Base-by-base conservation (phyloP, 179 eudicot genomes). In the Spergularia azorica region DNA sequence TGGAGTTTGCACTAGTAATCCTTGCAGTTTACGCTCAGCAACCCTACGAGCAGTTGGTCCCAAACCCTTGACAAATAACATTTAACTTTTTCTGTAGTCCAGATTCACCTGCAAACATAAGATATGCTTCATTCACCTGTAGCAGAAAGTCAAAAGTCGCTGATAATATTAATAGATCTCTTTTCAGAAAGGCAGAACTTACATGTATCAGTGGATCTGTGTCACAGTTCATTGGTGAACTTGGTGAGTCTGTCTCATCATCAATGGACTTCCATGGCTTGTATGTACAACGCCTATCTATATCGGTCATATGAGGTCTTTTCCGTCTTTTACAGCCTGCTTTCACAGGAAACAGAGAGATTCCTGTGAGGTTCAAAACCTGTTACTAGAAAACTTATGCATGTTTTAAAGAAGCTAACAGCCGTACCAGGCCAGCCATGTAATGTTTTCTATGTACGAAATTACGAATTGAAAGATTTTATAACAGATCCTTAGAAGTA, bases 21-120 rank as follows among this genome's bases (percentile, higher is more conserved):
- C 88, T 81, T 87, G 77, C 66, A 92, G 55, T 78, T 89, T 94
- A 46, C 77, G 76, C 57, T 80, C 83, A 64, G 97, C 97, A 21
- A 94, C 77, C 85, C 79, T 83, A 75, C 81, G 89, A 21, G 97
- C 97, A 48, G 84, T 88, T n/a, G 91, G 89, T 78, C 98, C 98
- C 77, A 94, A 83, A 77, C 79, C 91, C 79, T 84, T 88, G 10
- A 84, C 90, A 72, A 88, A 94, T 16, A 73, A 58, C 89, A 86
- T 77, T 73, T 92, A 79, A 85, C 98, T 94, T 54, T 90, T 83
- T 55, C 72, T 77, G 86, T 92, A 92, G 18, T 76, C 78, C 61
- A 82, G 79, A 62, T 80, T 77, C 39, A 76, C 81, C 95, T 88
- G 67, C 77, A 80, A 18, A 51, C 54, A 69, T 18, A 56, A 20